Base-by-base conservation (phyloP, 2,329 filamentous ascomycete genomes). In the Epichloe gansuensis region DNA sequence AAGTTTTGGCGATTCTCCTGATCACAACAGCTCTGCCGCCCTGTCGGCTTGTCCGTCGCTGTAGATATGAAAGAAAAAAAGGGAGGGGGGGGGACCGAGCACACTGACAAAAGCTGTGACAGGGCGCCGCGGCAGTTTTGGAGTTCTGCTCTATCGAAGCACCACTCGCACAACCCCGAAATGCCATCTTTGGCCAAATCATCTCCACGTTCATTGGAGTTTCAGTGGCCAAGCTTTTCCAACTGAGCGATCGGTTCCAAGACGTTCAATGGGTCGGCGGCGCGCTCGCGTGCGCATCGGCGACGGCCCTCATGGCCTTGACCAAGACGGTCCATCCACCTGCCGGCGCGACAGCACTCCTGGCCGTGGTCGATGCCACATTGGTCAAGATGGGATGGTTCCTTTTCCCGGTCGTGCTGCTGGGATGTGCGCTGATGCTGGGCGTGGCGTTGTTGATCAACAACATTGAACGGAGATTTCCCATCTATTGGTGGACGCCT, bases 91-190 rank as follows among this genome's bases (percentile, higher is more conserved):
- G 17, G 27, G 15, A 23, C 40, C 9, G 5, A 23, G 40, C 15
- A 13, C 25, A 44, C 40, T 43, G 27, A 49, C 17, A 35, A 2
- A 1, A n/a, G 12, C 3, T 5, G 4, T n/a, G 5, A 17, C 34
- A 85, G 82, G 85, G 85, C 49, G 85, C 85, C 4, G 81, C 84
- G 3, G 85, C 85, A 13, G 83, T 89, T n/a, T 75, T 89, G 39
- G 78, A 86, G 60, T 89, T 86, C 65, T 82, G 82, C 59, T 74
- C 80, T 46, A 82, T 88, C 58, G 80, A 85, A 48, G 84, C 84
- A 0, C 84, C 85, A 0, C 76, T 89, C 31, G 74, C 85, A 0
- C 85, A 89, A 60, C 86, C 86, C 1, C 81, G 85, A 25, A 87
- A 84, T 63, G 75, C 79, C 42, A 64, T 89, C 13, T 55, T 83